Base-by-base conservation (phyloP, 805 yeast species). In the Hanseniaspora guilliermondii region DNA sequence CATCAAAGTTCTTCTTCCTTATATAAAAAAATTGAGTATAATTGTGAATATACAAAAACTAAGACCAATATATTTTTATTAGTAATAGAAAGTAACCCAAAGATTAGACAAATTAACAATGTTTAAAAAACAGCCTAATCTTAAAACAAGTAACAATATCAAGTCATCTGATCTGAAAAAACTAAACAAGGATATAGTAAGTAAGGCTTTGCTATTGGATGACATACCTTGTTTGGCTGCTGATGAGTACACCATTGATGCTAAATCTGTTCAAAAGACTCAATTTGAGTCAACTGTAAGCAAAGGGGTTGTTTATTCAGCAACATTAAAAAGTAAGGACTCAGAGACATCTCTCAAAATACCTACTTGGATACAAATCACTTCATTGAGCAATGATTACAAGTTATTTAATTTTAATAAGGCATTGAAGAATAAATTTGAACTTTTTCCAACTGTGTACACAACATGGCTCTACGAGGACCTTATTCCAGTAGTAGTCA, bases 81-180 rank as follows among this genome's bases (percentile, higher is more conserved):
- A 39, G 12, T 39, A 21, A 22, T 14, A 22, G 7, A 17, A 21
- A 39, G 3, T 3, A n/a, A 14, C 4, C 6, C 9, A 22, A n/a
- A 22, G 8, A 39, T 19, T 19, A 22, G 16, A 4, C 7, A 3
- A 14, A 41, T 1, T 4, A 25, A 16, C 37, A 32, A 68, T 68
- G 71, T 68, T 68, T 49, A 65, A 63, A 57, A 68, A 68, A 52
- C 68, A 66, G 22, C 68, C 69, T 3, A 71, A 76, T 62, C 71
- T 83, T 56, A 89, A 88, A 68, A 81, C 94, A 3, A 72, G 80
- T 50, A 77, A 95, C 21, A 86, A 87, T 60, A 73, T 93, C 56
- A 88, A 87, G 67, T 78, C 86, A 14, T 84, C 95, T 0, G 97
- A 87, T 59, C 72, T 93, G 40, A 76, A 66, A 59, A 59, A 65